Conservation (phyloP, 495 filamentous ascomycete species). For the Stereocaulon alpinum region DNA sequence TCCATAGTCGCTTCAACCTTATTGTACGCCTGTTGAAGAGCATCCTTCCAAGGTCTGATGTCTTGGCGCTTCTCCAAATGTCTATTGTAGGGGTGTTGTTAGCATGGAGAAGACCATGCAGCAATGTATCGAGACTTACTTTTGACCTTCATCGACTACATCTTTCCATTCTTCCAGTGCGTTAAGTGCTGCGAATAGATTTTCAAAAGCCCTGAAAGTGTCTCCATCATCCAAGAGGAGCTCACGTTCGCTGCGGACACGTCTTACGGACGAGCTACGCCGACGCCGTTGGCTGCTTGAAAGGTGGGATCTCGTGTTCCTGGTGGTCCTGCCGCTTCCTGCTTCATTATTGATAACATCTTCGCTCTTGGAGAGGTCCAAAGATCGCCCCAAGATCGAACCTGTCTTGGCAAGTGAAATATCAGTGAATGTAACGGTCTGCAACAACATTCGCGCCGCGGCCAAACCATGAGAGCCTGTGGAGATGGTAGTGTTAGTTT, state of each 20-base stretch:
- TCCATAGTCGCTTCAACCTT: slow-evolving; percentile 29
- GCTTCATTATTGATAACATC: slow-evolving; percentile 14
- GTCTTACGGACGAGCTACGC: slow-evolving; percentile 2
- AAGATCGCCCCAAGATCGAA: slow-evolving; percentile 17
- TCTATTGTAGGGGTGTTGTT: neutral
- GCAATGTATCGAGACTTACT: slow-evolving; percentile 27
- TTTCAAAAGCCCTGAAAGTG: slow-evolving; percentile 64
- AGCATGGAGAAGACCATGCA: slow-evolving; percentile 22
- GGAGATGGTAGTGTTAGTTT: neutral
- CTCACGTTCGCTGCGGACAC: slow-evolving; percentile 12
- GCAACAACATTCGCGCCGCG: slow-evolving; percentile 54
- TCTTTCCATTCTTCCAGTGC: slow-evolving; percentile 50
- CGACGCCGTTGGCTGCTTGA: slow-evolving; percentile 4
- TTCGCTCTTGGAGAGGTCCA: slow-evolving; percentile 14
- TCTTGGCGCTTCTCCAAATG: slow-evolving; percentile 25
- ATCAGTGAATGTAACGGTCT: slow-evolving; percentile 33
- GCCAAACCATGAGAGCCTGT: slow-evolving; percentile 31
- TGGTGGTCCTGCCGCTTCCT: neutral
- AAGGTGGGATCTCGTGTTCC: slow-evolving; percentile 1
- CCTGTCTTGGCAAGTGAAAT: slow-evolving; percentile 25
- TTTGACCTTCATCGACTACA: slow-evolving; percentile 36
- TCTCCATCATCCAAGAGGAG: slow-evolving; percentile 43
- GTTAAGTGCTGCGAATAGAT: slow-evolving; percentile 54
- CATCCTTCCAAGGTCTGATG: slow-evolving; percentile 27
- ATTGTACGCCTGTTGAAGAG: slow-evolving; percentile 29